phyloP scores from a whole-genome alignment of 371 early-diverging fungal genomes.

The Mucor sp. region DNA sequence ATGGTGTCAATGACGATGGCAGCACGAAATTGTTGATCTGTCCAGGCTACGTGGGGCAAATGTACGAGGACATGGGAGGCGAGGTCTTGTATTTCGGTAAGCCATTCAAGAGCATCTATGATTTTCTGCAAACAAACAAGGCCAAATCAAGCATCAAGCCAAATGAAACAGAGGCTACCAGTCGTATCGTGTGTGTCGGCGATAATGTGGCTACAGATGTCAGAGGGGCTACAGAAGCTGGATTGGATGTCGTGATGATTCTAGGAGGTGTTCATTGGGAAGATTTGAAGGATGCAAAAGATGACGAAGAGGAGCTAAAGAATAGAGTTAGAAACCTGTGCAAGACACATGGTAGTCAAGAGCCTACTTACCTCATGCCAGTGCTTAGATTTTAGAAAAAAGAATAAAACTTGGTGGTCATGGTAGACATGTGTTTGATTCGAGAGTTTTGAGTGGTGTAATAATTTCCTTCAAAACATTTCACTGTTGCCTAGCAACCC shows the following conservation, averaged over 20 bases:
- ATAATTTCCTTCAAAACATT: background rate
- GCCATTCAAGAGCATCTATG: conserved; percentile 44
- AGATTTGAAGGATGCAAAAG: conserved; percentile 12
- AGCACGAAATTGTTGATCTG: conserved; percentile 31
- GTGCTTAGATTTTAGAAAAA: conserved; percentile 13
- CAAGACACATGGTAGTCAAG: conserved; percentile 15
- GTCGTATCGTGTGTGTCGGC: conserved; percentile 39
- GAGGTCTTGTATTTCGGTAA: conserved; percentile 50
- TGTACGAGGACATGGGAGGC: conserved; percentile 49
- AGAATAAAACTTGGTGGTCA: background rate
- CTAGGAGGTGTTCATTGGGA: conserved; percentile 53
- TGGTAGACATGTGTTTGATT: background rate
- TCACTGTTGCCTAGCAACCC: background rate
- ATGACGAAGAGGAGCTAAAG: conserved; percentile 19
- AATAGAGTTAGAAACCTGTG: conserved; percentile 20
- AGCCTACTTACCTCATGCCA: conserved; percentile 38
- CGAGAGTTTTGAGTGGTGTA: background rate
- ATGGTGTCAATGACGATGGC: conserved; percentile 37
- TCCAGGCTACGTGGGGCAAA: conserved; percentile 43
- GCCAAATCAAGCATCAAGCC: conserved; percentile 6
- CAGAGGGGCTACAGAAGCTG: conserved; percentile 37
- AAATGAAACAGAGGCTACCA: background rate
- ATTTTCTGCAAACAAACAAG: conserved; percentile 24
- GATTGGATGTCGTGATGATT: conserved; percentile 47
- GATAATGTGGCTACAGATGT: conserved; percentile 50